Base-by-base conservation (phyloP, 2,329 filamentous ascomycete species). In the Colletotrichum sp. region DNA sequence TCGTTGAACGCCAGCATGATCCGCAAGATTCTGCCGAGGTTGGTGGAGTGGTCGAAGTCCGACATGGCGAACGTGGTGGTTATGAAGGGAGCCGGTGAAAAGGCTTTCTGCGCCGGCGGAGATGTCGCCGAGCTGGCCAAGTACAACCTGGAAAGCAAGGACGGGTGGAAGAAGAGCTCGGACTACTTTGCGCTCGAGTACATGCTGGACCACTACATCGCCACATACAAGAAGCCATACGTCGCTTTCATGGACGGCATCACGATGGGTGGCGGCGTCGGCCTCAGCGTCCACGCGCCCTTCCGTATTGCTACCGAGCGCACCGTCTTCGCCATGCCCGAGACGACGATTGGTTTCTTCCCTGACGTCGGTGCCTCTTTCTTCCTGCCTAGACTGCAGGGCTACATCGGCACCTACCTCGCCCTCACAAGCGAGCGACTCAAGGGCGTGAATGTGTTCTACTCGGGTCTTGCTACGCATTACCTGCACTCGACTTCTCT, bases 331-430 rank as follows among this genome's bases (percentile, higher is more conserved):
- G 96, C 97, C 79, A 99, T 99, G 97, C 97, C 97, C 34, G 97
- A 99, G 87, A 99, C 97, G 5, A 98, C 92, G 10, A 99, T 99
- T 82, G 97, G 97, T 52, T 98, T 98, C 89, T 99, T 99, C 89
- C 97, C 97, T 8, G 97, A 99, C 81, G 97, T 99, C 64, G 97
- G 97, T 76, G 97, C 94, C 36, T 97, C 95, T 13, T 99, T 98
- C 88, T 98, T 98, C 89, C 89, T 99, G 69, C 95, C 97, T 18
- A 91, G 96, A 77, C 92, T 99, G 89, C 92, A 97, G 80, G 97
- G 97, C 65, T 88, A 92, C 74, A 86, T 98, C 71, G 97, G 97
- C 73, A 98, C 95, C 24, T 99, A 98, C 85, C 92, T 99, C 58
- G 97, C 96, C 24, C 89, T 99, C 77, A 99, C 97, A 9, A 97